Evolutionary conservation across 345 rosid genomes (phyloP).

Genomic region (Populus pruinosa): DNA sequence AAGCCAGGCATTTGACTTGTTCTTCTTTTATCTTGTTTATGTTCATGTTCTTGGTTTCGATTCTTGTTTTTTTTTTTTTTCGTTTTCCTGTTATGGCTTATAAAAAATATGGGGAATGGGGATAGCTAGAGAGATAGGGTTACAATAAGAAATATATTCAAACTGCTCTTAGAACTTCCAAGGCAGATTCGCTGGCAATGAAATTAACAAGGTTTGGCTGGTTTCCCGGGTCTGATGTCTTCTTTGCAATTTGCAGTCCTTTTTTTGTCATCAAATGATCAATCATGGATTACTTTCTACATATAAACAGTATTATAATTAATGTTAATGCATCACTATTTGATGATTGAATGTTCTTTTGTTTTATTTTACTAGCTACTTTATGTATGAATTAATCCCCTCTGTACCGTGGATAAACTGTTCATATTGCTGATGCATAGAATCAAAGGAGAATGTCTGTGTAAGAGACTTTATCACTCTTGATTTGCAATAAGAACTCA

Average conservation of each 20-base stretch:
- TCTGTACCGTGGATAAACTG: not conserved
- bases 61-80: not conserved
- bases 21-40: not conserved
- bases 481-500: not conserved
- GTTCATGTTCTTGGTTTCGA: not conserved
- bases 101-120: not conserved
- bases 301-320: not conserved
- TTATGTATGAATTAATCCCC: not conserved
- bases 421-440: not conserved
- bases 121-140: not conserved
- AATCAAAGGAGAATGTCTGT: too few species aligned
- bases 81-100: not conserved
- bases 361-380: not conserved
- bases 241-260: not conserved
- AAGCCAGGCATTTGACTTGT: constrained; percentile 49
- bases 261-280: not conserved
- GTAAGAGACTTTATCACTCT: not conserved
- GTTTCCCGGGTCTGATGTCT: not conserved
- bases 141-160: not conserved
- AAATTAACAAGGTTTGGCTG: not conserved
- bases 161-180: not conserved
- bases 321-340: not conserved
- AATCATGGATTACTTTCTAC: not conserved
- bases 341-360: not conserved
- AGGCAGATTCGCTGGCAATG: constrained; percentile 7